Percentiles rank a stretch among this genome's conserved stretches.
phyloP scores from a whole-genome alignment of 192 early-diverging fungal species.

The Piromyces finnis region DNA sequence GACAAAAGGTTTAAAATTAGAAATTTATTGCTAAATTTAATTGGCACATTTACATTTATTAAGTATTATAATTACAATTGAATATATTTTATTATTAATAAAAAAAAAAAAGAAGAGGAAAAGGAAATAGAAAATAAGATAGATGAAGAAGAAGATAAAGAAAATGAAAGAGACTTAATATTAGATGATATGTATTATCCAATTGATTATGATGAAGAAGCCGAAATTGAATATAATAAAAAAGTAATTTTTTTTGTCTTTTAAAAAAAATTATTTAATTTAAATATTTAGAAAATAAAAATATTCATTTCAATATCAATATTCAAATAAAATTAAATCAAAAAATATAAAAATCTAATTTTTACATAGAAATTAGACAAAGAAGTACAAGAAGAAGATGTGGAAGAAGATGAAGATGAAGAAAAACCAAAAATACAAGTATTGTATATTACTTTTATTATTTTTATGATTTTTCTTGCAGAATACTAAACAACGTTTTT shows the following conservation, averaged over 20 bases:
- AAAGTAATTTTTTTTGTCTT: conserved; percentile 8
- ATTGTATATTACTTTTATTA: background rate
- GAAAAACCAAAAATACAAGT: conserved; percentile 5
- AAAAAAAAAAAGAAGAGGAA: no score
- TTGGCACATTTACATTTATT: no score
- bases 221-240: conserved; percentile 27
- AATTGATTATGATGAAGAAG: conserved; percentile 40
- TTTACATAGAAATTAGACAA: conserved; percentile 7
- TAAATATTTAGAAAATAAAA: no score
- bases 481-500: no score
- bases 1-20: background rate
- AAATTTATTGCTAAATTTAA: no score
- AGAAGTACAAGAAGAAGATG: background rate
- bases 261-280: conserved; percentile 7
- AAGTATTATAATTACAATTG: no score
- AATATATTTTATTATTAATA: no score
- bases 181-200: conserved; percentile 48
- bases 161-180: conserved; percentile 10
- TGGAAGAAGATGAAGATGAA: background rate
- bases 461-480: background rate
- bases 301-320: no score
- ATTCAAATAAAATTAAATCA: conserved; percentile 16
- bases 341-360: conserved; percentile 3
- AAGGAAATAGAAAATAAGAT: background rate
- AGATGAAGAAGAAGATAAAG: background rate